phyloP scores from a whole-genome alignment of 2,329 filamentous ascomycete genomes.

The Endoconidiophora polonica region DNA sequence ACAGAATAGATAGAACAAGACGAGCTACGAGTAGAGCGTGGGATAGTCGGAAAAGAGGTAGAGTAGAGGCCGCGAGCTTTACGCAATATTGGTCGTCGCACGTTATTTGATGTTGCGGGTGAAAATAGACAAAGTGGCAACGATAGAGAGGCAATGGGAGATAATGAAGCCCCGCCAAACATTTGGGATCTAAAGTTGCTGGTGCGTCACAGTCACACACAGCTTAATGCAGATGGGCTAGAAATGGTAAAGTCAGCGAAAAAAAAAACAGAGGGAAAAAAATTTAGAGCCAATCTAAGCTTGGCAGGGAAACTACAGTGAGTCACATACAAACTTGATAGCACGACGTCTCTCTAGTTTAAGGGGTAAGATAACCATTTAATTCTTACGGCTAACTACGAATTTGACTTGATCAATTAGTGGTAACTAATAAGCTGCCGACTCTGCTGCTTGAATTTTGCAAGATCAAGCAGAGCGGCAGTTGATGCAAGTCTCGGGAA shows the following conservation, averaged over 20 bases:
- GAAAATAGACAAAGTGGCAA: not conserved
- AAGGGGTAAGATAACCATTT: not conserved
- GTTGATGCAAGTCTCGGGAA: not conserved
- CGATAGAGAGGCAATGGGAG: not conserved
- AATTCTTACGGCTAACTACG: no score
- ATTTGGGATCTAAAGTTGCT: conserved; percentile 3
- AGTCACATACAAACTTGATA: not conserved
- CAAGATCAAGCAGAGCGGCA: no score
- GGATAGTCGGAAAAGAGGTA: not conserved
- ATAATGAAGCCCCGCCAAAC: conserved; percentile 7
- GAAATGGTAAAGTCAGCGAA: not conserved
- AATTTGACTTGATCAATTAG: no score
- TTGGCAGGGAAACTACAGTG: not conserved
- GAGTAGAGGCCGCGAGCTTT: not conserved
- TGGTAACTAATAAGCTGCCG: no score
- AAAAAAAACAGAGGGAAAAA: not conserved
- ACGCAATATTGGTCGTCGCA: no score
- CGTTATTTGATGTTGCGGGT: no score
- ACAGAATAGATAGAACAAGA: no score
- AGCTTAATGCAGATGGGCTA: not conserved
- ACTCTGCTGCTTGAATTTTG: no score
- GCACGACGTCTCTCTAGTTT: not conserved
- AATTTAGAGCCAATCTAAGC: not conserved
- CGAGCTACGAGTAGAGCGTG: not conserved
- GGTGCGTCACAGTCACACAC: conserved; percentile 3